A percentile compares a stretch with the other conserved stretches of the same genome.
Conservation (phyloP, 2,329 filamentous ascomycete species). For the Epichloe gansuensis region DNA sequence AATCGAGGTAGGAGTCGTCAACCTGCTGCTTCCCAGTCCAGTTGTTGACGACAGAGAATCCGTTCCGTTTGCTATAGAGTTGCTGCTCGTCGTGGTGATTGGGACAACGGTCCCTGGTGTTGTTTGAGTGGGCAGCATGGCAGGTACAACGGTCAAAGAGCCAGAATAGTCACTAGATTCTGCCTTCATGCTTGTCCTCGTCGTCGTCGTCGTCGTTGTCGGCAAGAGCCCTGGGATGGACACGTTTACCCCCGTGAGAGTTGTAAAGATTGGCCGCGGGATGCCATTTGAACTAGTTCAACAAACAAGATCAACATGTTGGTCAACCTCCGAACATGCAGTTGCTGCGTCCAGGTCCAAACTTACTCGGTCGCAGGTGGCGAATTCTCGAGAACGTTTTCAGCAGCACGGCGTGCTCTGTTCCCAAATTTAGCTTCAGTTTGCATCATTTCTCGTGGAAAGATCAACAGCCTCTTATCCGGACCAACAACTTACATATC, state of each 20-base stretch:
- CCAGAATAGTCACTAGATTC: not conserved
- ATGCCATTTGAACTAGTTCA: not conserved
- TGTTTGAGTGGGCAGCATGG: not conserved
- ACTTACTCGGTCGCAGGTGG: not conserved
- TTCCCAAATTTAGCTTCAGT: conserved; percentile 5
- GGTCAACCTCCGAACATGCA: not conserved
- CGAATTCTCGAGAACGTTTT: not conserved
- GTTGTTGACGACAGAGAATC: not conserved
- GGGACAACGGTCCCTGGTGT: not conserved
- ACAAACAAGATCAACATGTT: not conserved
- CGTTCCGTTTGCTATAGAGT: not conserved
- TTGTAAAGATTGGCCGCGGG: not conserved
- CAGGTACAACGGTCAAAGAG: not conserved
- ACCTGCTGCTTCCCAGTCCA: not conserved
- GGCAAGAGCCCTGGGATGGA: not conserved
- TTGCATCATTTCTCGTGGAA: not conserved
- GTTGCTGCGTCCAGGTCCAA: not conserved
- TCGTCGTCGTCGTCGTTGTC: not conserved
- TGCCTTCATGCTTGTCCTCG: not conserved
- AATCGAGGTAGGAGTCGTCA: not conserved
- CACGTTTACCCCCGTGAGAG: not conserved
- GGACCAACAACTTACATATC: conserved; percentile 15
- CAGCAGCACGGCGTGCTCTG: conserved; percentile 12
- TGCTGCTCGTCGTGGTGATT: not conserved
- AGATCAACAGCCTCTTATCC: not conserved